Percentiles rank a stretch among this genome's conserved stretches.
phyloP scores from a whole-genome alignment of 2,329 filamentous ascomycete genomes.

The Dactylellina parvicollis region DNA sequence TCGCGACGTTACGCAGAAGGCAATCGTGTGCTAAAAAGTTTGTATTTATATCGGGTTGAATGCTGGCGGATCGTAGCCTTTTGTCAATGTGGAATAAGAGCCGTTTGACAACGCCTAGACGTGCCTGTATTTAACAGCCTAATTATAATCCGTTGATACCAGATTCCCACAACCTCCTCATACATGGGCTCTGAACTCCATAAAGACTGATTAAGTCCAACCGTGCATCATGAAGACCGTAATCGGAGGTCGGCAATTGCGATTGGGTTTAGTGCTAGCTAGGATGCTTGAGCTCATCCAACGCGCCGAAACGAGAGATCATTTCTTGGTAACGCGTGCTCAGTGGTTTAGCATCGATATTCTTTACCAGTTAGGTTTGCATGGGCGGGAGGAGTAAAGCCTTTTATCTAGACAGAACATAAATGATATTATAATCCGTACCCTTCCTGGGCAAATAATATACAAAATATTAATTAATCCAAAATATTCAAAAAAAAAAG shows the following conservation, averaged over 20 bases:
- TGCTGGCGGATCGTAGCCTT: background rate
- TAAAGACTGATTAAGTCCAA: too few species aligned
- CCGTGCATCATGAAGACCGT: background rate
- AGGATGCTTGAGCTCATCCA: background rate
- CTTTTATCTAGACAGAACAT: too few species aligned
- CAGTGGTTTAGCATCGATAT: too few species aligned
- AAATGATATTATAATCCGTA: too few species aligned
- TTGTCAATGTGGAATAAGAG: background rate
- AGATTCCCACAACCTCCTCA: background rate
- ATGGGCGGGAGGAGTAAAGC: too few species aligned
- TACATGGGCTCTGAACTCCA: background rate
- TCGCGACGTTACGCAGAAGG: background rate
- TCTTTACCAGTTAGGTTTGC: too few species aligned
- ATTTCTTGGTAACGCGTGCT: too few species aligned
- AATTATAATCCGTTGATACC: background rate
- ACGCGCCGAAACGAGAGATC: too few species aligned
- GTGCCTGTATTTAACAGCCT: background rate
- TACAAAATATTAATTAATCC: too few species aligned
- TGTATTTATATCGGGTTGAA: background rate
- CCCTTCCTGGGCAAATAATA: too few species aligned
- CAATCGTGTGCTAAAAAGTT: constrained; percentile 3
- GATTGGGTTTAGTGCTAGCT: background rate
- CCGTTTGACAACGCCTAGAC: background rate
- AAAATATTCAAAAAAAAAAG: background rate
- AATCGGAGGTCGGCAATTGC: constrained; percentile 1